Conservation (phyloP, 805 yeast genomes). For the Saturnispora serradocipensis region DNA sequence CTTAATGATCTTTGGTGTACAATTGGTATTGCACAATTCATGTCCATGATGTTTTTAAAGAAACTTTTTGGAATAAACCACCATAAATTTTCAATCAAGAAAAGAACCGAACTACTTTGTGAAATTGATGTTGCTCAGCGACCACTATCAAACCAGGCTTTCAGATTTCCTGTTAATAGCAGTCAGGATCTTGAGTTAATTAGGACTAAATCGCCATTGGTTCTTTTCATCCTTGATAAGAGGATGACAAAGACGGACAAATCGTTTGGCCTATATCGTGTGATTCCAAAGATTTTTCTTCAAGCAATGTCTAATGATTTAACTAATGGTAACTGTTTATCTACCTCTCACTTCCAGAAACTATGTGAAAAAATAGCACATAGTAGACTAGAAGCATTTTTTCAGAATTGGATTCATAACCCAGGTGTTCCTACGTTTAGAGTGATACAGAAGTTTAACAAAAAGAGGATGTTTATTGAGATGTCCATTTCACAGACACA, state of each 20-base stretch:
- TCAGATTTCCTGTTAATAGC: conserved; percentile 50
- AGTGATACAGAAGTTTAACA: conserved; percentile 86
- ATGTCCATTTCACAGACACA: conserved; percentile 92
- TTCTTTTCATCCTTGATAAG: conserved; percentile 73
- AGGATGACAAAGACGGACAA: conserved; percentile 95
- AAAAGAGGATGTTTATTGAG: conserved; percentile 87
- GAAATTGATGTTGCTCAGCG: conserved; percentile 68
- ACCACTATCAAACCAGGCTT: conserved; percentile 68
- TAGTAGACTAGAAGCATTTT: conserved; percentile 70
- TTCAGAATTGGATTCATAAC: conserved; percentile 88
- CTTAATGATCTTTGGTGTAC: conserved; percentile 85
- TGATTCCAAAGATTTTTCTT: conserved; percentile 78
- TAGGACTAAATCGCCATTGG: conserved; percentile 74
- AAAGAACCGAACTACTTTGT: conserved; percentile 56
- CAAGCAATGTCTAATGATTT: conserved; percentile 96
- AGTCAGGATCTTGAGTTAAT: conserved; percentile 60
- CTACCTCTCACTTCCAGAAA: conserved; percentile 79
- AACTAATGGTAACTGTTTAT: conserved; percentile 59
- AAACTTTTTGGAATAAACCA: conserved; percentile 78
- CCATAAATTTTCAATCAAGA: conserved; percentile 60
- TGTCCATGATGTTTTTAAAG: conserved; percentile 65
- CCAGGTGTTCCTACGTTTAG: conserved; percentile 83
- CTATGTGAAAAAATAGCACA: conserved; percentile 95
- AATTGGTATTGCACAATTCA: conserved; percentile 72
- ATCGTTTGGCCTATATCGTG: conserved; percentile 85